Conservation (phyloP, 345 rosid species). For the Sisymbrium altissimum region DNA sequence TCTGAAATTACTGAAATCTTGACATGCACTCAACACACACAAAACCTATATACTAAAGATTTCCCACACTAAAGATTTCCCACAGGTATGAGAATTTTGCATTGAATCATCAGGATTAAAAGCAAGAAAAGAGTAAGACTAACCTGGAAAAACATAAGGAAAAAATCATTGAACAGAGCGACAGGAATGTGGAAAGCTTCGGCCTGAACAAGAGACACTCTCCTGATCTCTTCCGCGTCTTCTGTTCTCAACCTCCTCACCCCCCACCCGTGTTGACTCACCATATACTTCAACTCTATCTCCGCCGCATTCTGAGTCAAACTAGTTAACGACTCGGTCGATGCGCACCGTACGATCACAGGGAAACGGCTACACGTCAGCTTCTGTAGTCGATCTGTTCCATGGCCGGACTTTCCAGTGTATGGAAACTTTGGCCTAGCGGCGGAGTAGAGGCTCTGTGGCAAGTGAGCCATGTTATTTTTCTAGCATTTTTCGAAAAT, state of each 20-base stretch:
- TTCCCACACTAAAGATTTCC: neutral
- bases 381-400: neutral
- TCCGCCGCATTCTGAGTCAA: constrained; percentile 18
- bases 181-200: constrained; percentile 76
- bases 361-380: constrained; percentile 14
- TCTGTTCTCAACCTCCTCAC: constrained; percentile 55
- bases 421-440: constrained; percentile 14
- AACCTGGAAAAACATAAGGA: constrained; percentile 79
- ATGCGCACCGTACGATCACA: constrained; percentile 26
- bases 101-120: neutral
- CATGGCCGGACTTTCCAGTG: neutral
- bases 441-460: constrained; percentile 31
- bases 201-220: constrained; percentile 67
- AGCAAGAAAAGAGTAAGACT: neutral
- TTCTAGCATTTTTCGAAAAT: constrained; percentile 2
- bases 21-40: neutral
- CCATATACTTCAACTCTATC: constrained; percentile 36
- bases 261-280: constrained; percentile 61
- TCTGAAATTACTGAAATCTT: neutral
- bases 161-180: constrained; percentile 59
- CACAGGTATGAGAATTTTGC: neutral
- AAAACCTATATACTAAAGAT: neutral
- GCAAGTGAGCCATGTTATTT: constrained; percentile 36
- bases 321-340: constrained; percentile 24
- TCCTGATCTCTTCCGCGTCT: constrained; percentile 48